Percentiles rank a stretch among this genome's conserved stretches.
Evolutionary conservation across 2,329 filamentous ascomycete species (phyloP).

Genomic region (Ceratocystis ficicola): DNA sequence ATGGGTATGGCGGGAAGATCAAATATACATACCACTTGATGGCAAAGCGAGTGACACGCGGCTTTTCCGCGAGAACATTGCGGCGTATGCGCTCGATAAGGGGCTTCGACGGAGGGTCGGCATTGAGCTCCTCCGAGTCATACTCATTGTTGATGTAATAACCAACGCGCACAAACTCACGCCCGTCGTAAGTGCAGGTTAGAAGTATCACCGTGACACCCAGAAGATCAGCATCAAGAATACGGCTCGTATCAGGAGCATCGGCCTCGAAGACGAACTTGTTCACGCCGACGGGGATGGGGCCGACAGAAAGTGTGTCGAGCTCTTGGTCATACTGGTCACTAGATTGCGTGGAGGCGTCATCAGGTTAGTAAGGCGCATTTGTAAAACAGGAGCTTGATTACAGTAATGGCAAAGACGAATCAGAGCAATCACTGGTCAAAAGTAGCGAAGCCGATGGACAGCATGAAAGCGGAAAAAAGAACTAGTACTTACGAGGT

Average conservation of each 20-base stretch:
- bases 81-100: slow-evolving; percentile 83
- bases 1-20: too few relatives aligned
- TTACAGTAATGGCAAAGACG: slow-evolving; percentile 23
- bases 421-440: neutral
- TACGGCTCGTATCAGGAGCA: slow-evolving; percentile 75
- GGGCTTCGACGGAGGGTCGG: slow-evolving; percentile 83
- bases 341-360: slow-evolving; percentile 34
- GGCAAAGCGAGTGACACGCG: slow-evolving; percentile 88
- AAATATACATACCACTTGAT: slow-evolving; percentile 75
- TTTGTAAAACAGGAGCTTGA: slow-evolving; percentile 23
- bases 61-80: slow-evolving; percentile 93
- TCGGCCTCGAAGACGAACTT: slow-evolving; percentile 98
- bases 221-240: slow-evolving; percentile 88
- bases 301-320: slow-evolving; percentile 88
- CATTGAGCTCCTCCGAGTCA: slow-evolving; percentile 75
- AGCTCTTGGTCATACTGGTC: slow-evolving; percentile 98
- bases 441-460: neutral
- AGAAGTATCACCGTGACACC: slow-evolving; percentile 95
- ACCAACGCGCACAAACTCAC: slow-evolving; percentile 94
- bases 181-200: slow-evolving; percentile 88
- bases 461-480: slow-evolving; percentile 18
- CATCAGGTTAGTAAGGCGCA: slow-evolving; percentile 16
- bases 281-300: slow-evolving; percentile 95
- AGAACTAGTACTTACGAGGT: slow-evolving; percentile 59
- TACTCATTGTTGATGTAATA: slow-evolving; percentile 99